Percentiles rank a stretch among this genome's conserved stretches.
phyloP scores from a whole-genome alignment of 352 stramenopile genomes.

The Blastocystis sp. region DNA sequence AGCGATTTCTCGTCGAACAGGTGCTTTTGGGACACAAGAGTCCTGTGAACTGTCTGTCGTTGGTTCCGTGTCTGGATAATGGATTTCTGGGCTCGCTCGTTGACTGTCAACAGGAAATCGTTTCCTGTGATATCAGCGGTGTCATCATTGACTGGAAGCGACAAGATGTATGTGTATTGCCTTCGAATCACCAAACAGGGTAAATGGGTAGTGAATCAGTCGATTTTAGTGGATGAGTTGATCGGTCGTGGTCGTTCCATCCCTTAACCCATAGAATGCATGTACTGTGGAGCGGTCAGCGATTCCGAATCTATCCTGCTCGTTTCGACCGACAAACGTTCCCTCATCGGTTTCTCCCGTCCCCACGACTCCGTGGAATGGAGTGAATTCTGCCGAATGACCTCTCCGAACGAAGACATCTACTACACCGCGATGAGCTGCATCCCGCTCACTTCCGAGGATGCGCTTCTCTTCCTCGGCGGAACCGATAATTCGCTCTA shows the following conservation, averaged over 20 bases:
- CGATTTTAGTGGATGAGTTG: background rate
- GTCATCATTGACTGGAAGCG: background rate
- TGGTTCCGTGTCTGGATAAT: background rate
- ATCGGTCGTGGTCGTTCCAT: background rate
- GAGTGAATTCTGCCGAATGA: background rate
- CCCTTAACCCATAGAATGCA: background rate
- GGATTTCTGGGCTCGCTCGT: background rate
- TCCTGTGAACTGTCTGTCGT: constrained; percentile 15
- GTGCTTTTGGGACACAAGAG: background rate
- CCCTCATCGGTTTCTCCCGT: background rate
- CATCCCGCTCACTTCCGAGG: background rate
- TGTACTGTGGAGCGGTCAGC: background rate
- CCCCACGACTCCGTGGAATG: background rate
- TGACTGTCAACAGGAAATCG: background rate
- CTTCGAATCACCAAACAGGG: background rate
- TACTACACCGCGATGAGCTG: constrained; percentile 37
- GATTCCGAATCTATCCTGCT: background rate
- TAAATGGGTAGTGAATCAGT: background rate
- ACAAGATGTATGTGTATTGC: background rate
- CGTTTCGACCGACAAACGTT: constrained; percentile 17
- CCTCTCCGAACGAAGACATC: constrained; percentile 18
- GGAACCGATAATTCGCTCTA: constrained; percentile 29
- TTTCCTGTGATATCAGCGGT: constrained; percentile 2
- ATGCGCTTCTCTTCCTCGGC: background rate
- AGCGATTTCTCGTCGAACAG: background rate